Evolutionary conservation across 495 filamentous ascomycete genomes (phyloP).

Genomic region (Podospora bellae-mahoneyi): DNA sequence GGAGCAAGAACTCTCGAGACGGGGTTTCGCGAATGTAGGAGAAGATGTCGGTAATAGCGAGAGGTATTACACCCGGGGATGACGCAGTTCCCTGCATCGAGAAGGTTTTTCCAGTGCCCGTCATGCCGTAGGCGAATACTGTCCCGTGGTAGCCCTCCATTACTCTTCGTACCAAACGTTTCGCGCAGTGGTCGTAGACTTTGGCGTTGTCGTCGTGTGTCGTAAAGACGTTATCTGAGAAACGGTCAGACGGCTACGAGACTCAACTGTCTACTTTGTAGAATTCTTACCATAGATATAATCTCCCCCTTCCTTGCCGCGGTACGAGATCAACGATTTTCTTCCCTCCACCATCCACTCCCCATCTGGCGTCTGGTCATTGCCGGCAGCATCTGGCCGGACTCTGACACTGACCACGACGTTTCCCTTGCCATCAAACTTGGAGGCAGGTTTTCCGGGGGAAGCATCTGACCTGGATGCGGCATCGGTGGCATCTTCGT

Average conservation of each 20-base stretch:
- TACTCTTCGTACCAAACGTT: constrained; percentile 88
- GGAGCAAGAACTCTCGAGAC: constrained; percentile 86
- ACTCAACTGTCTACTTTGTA: not conserved
- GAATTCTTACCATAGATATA: constrained; percentile 77
- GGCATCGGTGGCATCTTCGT: constrained; percentile 65
- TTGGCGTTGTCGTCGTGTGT: constrained; percentile 87
- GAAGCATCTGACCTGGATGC: constrained; percentile 36
- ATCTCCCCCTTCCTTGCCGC: constrained; percentile 85
- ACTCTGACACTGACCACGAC: constrained; percentile 94
- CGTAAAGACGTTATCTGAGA: constrained; percentile 88
- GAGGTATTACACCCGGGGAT: constrained; percentile 93
- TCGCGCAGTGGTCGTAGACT: constrained; percentile 91
- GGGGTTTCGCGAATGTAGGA: constrained; percentile 98
- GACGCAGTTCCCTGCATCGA: constrained; percentile 98
- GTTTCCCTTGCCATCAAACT: constrained; percentile 78
- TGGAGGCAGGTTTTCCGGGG: constrained; percentile 46
- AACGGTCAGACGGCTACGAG: constrained; percentile 18
- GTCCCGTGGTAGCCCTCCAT: constrained; percentile 99
- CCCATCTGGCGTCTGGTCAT: constrained; percentile 60
- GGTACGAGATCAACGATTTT: constrained; percentile 73
- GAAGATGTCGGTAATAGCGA: constrained; percentile 98
- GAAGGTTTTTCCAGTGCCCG: constrained; percentile 96
- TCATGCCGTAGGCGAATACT: constrained; percentile 99
- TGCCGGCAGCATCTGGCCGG: constrained; percentile 68
- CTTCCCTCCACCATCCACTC: constrained; percentile 94